A percentile compares a stretch with the other conserved stretches of the same genome.
These are phyloP conservation scores for Penicilliopsis zonata DNA, from an alignment of 495 filamentous ascomycete genomes.

Conservation along the genomic window DNA sequence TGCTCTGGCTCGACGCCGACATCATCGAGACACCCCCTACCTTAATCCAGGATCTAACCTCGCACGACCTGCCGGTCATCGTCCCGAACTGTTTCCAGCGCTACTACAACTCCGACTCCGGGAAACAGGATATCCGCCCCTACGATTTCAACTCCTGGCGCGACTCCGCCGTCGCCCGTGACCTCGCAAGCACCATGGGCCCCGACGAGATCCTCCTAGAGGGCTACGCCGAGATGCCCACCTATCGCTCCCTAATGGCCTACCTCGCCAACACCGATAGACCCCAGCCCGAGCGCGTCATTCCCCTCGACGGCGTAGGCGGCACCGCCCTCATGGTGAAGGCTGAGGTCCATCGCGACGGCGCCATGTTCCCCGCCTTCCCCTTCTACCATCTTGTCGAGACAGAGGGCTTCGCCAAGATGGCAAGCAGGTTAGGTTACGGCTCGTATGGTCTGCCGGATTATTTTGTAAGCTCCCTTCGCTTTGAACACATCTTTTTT, in stretches of 20 bases:
- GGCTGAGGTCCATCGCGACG: slow-evolving; percentile 93
- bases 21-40: slow-evolving; percentile 78
- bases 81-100: slow-evolving; percentile 95
- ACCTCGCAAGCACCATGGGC: slow-evolving; percentile 66
- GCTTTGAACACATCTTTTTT: slow-evolving; percentile 1
- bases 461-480: slow-evolving; percentile 64
- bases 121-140: slow-evolving; percentile 58
- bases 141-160: slow-evolving; percentile 98
- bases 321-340: slow-evolving; percentile 91
- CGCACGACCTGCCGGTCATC: slow-evolving; percentile 74
- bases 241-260: slow-evolving; percentile 88
- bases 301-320: slow-evolving; percentile 82
- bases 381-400: slow-evolving; percentile 94
- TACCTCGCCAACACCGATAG: slow-evolving; percentile 49
- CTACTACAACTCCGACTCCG: slow-evolving; percentile 60
- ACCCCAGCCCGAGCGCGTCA: slow-evolving; percentile 45
- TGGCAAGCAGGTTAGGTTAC: slow-evolving; percentile 84
- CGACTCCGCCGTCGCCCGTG: slow-evolving; percentile 65
- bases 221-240: slow-evolving; percentile 85
- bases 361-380: slow-evolving; percentile 97
- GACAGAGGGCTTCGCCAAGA: slow-evolving; percentile 96
- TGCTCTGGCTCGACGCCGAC: slow-evolving; percentile 90
- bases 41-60: slow-evolving; percentile 86
- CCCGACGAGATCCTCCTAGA: slow-evolving; percentile 87
- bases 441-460: slow-evolving; percentile 76